A percentile compares a stretch with the other conserved stretches of the same genome.
These are phyloP conservation scores for Papilionanthe hybrid DNA, from an alignment of 116 monocot genomes.

Conservation along the genomic window DNA sequence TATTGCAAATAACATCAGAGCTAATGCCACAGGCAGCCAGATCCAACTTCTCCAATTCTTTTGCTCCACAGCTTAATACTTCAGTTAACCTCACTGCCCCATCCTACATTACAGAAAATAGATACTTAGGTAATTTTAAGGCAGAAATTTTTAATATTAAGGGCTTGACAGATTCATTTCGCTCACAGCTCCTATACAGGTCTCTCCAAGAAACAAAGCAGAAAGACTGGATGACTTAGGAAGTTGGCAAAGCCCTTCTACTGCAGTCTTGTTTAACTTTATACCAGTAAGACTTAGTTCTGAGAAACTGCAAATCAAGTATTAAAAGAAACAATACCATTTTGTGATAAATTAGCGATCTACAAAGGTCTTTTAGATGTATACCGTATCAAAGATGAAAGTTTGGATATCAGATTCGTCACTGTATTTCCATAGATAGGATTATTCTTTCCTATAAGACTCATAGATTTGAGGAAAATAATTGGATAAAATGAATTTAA, in stretches of 20 bases:
- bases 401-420: slow-evolving; percentile 62
- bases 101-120: slow-evolving; percentile 35
- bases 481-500: slow-evolving; percentile 5
- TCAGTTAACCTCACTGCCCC: slow-evolving; percentile 51
- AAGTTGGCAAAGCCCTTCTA: slow-evolving; percentile 64
- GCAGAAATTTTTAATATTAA: neutral
- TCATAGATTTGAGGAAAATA: neutral
- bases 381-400: slow-evolving; percentile 69
- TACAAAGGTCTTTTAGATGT: neutral
- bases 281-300: slow-evolving; percentile 71
- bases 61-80: slow-evolving; percentile 42
- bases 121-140: neutral
- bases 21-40: slow-evolving; percentile 65
- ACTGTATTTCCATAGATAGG: slow-evolving; percentile 78
- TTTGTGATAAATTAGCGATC: neutral
- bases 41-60: slow-evolving; percentile 77
- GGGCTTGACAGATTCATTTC: neutral
- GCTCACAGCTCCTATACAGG: slow-evolving; percentile 66
- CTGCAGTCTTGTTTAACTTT: slow-evolving; percentile 58
- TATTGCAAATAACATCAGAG: slow-evolving; percentile 34
- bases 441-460: slow-evolving; percentile 61
- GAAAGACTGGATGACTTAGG: slow-evolving; percentile 56
- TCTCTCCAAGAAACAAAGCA: slow-evolving; percentile 54
- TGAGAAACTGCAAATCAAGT: slow-evolving; percentile 55
- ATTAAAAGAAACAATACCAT: neutral